Evolutionary conservation across 2,329 filamentous ascomycete species (phyloP), one percentile per base, ranked within the genome.

Genomic region (Ophiostoma angusticollis): DNA sequence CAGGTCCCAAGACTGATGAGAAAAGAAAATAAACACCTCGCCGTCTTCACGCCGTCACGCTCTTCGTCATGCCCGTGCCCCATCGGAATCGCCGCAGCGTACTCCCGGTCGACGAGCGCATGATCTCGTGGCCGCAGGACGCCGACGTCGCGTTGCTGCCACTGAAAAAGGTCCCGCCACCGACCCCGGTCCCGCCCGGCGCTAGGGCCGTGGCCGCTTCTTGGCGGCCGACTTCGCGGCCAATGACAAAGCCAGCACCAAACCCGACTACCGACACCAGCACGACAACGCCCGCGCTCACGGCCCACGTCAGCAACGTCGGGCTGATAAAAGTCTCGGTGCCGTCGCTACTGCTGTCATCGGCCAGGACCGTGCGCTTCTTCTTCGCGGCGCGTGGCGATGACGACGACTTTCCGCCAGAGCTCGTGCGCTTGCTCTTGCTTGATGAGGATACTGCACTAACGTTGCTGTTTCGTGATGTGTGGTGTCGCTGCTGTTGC

Each of bases 251-350:
- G 9, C 78, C 77, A 8, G 77, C 77, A 3, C 77, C 74, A 47
- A 82, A 81, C 2, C 76, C 76, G 24, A 81, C 75, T 2, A 79
- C 77, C 7, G 72, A 77, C 3, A 81, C 71, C 9, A 82, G 63
- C 8, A 81, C 74, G 2, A 81, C 72, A 1, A 80, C 76, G 14
- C 78, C 76, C 7, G 77, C 76, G 41, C 72, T 74, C 39, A 80
- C 66, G 6, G 77, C 72, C 72, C 75, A 80, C 0, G 75, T 74
- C 35, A 79, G 54, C 7, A 78, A 56, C 1, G 74, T 78, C 24
- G 74, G 74, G 36, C 68, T 74, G 37, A 78, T 64, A 25, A 67
- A 52, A 7, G 56, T 48, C 8, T 54, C 49, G 3, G 24, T 25
- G 3, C 51, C 48, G 2, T 54, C 58, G 6, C 56, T 56, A 22